These are phyloP conservation scores for Globisporangium heterothallicum DNA, from an alignment of 352 stramenopile genomes.

Conservation along the genomic window DNA sequence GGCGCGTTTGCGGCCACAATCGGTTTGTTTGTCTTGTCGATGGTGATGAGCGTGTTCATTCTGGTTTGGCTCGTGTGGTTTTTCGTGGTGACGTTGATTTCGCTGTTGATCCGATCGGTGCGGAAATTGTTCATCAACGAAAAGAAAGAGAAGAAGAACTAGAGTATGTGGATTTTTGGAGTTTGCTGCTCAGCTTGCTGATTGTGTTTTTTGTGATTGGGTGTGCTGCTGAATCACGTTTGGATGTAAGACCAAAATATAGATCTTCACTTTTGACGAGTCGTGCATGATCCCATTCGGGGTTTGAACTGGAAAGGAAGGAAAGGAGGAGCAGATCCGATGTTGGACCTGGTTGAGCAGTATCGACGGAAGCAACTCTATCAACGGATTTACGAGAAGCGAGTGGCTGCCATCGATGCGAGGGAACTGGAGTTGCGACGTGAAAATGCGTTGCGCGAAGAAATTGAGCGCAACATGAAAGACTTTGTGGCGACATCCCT, in stretches of 20 bases:
- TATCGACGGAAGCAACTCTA: constrained; percentile 45
- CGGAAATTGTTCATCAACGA: constrained; percentile 9
- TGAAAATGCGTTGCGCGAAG: constrained; percentile 63
- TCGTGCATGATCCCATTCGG: neutral
- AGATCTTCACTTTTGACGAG: constrained; percentile 8
- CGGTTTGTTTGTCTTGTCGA: constrained; percentile 38
- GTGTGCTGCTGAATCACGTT: neutral
- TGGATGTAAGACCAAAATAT: constrained; percentile 7
- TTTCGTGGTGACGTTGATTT: constrained; percentile 35
- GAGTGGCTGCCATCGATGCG: constrained; percentile 32
- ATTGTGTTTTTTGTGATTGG: neutral
- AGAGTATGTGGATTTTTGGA: constrained; percentile 5
- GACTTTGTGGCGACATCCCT: constrained; percentile 66
- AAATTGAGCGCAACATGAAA: constrained; percentile 71
- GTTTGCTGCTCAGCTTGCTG: neutral
- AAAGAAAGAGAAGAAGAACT: constrained; percentile 13
- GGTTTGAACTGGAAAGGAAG: neutral
- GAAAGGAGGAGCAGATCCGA: constrained; percentile 9
- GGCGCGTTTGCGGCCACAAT: constrained; percentile 30
- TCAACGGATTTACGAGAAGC: constrained; percentile 54
- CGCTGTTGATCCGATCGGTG: constrained; percentile 3
- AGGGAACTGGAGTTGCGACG: constrained; percentile 36
- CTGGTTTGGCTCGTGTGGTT: constrained; percentile 63
- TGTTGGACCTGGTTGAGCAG: constrained; percentile 41
- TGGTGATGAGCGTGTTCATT: constrained; percentile 48